Evolutionary conservation across 1,284 basidiomycete genomes (phyloP).

Genomic region (Ustilago shanxiensis): DNA sequence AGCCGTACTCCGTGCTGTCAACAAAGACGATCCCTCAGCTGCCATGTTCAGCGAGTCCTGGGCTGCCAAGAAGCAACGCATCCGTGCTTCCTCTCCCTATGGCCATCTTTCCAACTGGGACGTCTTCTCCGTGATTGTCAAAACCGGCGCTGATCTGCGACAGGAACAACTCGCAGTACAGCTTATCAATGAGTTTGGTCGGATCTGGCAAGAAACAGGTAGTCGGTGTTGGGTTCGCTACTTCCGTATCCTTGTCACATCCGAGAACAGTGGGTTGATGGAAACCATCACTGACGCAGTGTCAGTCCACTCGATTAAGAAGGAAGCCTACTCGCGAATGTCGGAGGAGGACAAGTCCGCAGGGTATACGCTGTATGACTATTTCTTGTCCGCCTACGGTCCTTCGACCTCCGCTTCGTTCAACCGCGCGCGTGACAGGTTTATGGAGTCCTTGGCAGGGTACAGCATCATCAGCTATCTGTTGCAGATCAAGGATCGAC

Average conservation of each 20-base stretch:
- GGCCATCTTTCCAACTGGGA: constrained; percentile 86
- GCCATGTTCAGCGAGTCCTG: constrained; percentile 96
- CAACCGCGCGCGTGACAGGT: constrained; percentile 78
- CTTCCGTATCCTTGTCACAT: constrained; percentile 91
- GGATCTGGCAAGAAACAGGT: constrained; percentile 85
- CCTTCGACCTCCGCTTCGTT: constrained; percentile 56
- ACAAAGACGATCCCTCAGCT: constrained; percentile 91
- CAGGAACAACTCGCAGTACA: constrained; percentile 98
- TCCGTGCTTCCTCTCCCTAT: constrained; percentile 92
- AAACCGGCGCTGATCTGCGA: constrained; percentile 94
- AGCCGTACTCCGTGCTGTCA: constrained; percentile 89
- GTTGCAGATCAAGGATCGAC: constrained; percentile 97
- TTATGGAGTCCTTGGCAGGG: constrained; percentile 89
- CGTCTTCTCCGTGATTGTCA: constrained; percentile 96
- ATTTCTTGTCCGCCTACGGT: constrained; percentile 65
- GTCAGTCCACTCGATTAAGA: constrained; percentile 99
- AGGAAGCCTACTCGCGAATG: constrained; percentile 92
- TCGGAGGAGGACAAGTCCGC: constrained; percentile 73
- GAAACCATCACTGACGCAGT: constrained; percentile 84
- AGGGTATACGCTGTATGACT: constrained; percentile 65
- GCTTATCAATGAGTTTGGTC: constrained; percentile 90
- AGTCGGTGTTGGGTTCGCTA: constrained; percentile 66
- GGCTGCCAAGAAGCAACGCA: constrained; percentile 93
- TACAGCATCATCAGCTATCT: constrained; percentile 96
- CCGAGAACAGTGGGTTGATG: constrained; percentile 85